These are phyloP conservation scores for Elsinoe fawcettii DNA, from an alignment of 2,329 filamentous ascomycete species.

Conservation along the genomic window DNA sequence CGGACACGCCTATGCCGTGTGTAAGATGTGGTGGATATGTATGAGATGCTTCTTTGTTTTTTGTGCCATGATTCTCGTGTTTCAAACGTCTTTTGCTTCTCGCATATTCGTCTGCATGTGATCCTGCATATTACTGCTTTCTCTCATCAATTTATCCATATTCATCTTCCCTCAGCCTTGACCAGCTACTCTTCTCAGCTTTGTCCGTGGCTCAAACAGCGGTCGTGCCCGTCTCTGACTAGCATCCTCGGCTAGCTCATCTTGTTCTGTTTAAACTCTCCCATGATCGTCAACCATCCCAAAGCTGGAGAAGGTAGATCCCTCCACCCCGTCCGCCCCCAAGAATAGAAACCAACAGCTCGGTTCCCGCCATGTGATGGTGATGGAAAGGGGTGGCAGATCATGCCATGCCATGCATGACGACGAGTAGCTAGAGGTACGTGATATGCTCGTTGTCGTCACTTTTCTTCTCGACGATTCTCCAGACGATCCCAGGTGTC, in stretches of 20 bases:
- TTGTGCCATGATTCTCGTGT: too few species aligned
- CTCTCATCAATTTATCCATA: not conserved
- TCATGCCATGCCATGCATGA: not conserved
- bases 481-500: not conserved
- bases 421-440: too few species aligned
- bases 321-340: not conserved
- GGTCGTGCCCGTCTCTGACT: not conserved
- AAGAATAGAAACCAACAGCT: slow-evolving; percentile 11
- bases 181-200: not conserved
- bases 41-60: too few species aligned
- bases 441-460: not conserved
- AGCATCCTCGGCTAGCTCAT: not conserved
- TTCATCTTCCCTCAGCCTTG: not conserved
- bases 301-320: not conserved
- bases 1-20: not conserved
- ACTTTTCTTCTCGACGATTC: not conserved
- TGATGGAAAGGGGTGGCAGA: not conserved
- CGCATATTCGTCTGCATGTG: not conserved
- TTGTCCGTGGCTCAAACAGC: slow-evolving; percentile 11
- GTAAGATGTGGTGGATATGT: too few species aligned
- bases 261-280: not conserved
- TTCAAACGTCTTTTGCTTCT: too few species aligned
- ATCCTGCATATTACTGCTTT: not conserved
- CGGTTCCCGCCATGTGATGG: slow-evolving; percentile 4
- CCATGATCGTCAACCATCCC: slow-evolving; percentile 6